Evolutionary conservation across 2,329 filamentous ascomycete species (phyloP).

Genomic region (Phyllosticta citriasiana): DNA sequence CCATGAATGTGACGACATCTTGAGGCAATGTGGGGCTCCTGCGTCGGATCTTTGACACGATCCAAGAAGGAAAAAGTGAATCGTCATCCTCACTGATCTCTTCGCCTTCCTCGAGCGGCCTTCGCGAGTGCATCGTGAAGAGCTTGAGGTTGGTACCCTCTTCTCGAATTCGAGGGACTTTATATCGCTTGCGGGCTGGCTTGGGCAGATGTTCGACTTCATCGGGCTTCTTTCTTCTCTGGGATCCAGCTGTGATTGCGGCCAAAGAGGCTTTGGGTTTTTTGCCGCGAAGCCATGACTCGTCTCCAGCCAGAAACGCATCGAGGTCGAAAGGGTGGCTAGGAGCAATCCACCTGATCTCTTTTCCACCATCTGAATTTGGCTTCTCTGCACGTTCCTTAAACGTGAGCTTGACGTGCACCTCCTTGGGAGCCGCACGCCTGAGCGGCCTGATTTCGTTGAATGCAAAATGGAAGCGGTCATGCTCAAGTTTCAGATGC

Average conservation of each 20-base stretch:
- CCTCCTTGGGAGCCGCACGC: not conserved
- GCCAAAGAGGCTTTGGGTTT: not conserved
- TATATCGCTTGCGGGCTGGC: conserved; percentile 19
- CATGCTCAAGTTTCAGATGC: not conserved
- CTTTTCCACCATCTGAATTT: conserved; percentile 15
- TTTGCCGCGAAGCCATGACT: conserved; percentile 20
- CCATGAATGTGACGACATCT: conserved; percentile 24
- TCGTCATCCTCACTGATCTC: conserved; percentile 35
- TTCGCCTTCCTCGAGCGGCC: conserved; percentile 28
- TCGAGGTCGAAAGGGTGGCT: conserved; percentile 24
- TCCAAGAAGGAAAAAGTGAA: not conserved
- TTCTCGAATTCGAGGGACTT: conserved; percentile 21
- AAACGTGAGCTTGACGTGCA: not conserved
- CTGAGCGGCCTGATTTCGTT: not conserved
- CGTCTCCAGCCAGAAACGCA: conserved; percentile 25
- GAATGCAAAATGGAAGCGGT: not conserved
- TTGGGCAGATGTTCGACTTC: conserved; percentile 14
- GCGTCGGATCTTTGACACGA: conserved; percentile 27
- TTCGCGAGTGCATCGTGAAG: conserved; percentile 31
- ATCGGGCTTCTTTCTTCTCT: conserved; percentile 13
- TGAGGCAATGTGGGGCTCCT: conserved; percentile 15
- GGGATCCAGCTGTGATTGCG: not conserved
- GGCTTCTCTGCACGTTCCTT: not conserved
- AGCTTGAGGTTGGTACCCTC: conserved; percentile 25
- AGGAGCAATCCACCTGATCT: conserved; percentile 25